These are phyloP conservation scores for Closterium sp. DNA, from an alignment of 139 green algal genomes.

Conservation along the genomic window DNA sequence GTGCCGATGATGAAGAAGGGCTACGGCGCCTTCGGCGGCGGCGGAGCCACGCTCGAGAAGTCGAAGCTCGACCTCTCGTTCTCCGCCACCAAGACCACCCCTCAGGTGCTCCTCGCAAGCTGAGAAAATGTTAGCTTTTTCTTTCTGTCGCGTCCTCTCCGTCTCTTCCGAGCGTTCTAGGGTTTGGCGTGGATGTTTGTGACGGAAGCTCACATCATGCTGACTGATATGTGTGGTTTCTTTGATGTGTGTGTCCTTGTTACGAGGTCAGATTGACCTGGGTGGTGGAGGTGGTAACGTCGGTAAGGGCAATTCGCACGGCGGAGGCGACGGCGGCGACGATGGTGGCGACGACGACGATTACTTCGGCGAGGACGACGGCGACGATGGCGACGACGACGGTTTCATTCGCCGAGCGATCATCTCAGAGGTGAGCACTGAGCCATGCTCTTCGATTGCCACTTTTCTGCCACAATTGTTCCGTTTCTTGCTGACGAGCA, in stretches of 20 bases:
- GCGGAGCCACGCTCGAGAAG: slow-evolving; percentile 42
- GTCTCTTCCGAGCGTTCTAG: not conserved
- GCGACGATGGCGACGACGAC: slow-evolving; percentile 59
- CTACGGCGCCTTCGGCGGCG: slow-evolving; percentile 39
- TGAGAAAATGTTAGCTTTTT: not conserved
- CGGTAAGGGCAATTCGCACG: slow-evolving; percentile 65
- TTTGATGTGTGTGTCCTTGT: not conserved
- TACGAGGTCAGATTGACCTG: slow-evolving; percentile 21
- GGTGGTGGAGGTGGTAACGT: slow-evolving; percentile 12
- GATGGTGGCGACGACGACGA: slow-evolving; percentile 92
- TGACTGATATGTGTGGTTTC: not conserved
- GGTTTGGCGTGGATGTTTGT: not conserved
- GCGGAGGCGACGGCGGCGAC: slow-evolving; percentile 74
- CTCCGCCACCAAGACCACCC: not conserved
- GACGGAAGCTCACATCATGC: not conserved
- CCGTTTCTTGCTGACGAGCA: too few relatives aligned
- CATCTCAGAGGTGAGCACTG: slow-evolving; percentile 66
- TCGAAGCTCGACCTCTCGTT: slow-evolving; percentile 43
- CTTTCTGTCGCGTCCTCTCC: not conserved
- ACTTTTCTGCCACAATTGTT: not conserved
- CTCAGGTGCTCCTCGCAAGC: slow-evolving; percentile 4
- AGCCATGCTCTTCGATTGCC: not conserved
- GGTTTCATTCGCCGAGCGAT: slow-evolving; percentile 62
- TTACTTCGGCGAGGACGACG: slow-evolving; percentile 76
- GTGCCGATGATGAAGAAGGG: slow-evolving; percentile 41